A percentile compares a stretch with the other conserved stretches of the same genome.
These are phyloP conservation scores for Phtheirospermum japonicum DNA, from an alignment of 257 asterid genomes.

Conservation along the genomic window DNA sequence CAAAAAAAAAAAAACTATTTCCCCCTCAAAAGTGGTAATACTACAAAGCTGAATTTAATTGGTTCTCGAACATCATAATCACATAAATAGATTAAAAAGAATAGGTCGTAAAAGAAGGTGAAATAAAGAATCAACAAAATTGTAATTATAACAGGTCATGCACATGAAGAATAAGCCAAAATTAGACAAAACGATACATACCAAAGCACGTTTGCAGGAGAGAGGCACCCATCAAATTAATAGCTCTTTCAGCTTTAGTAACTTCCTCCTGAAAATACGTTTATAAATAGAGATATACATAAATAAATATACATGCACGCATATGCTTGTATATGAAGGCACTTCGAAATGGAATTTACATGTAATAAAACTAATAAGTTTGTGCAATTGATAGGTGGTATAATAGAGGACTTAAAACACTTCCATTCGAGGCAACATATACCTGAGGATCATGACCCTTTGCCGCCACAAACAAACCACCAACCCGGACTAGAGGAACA, in stretches of 20 bases:
- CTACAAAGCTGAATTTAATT: too few species aligned
- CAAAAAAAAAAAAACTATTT: too few species aligned
- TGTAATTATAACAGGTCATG: not conserved
- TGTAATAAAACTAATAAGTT: conserved; percentile 1
- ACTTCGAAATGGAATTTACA: not conserved
- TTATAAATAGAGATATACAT: not conserved
- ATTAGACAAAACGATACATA: conserved; percentile 31
- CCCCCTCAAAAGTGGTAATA: too few species aligned
- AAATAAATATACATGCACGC: conserved; percentile 2
- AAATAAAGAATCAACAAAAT: conserved; percentile 5
- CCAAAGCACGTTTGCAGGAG: conserved; percentile 67
- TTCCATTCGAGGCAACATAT: conserved; percentile 10
- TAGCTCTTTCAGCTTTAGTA: conserved; percentile 73
- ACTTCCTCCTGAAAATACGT: conserved; percentile 71
- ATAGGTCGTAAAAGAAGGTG: not conserved
- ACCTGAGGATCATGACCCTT: conserved; percentile 96
- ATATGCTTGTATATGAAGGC: not conserved
- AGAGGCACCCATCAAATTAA: conserved; percentile 79
- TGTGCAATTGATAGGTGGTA: conserved; percentile 18
- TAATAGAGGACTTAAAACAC: conserved; percentile 1
- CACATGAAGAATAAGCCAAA: conserved; percentile 4
- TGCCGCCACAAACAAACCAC: conserved; percentile 91
- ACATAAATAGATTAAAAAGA: too few species aligned
- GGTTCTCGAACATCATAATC: too few species aligned
- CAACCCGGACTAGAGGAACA: conserved; percentile 87